Evolutionary conservation across 2,329 filamentous ascomycete species (phyloP).

Genomic region (Paracamarosporium sp.): DNA sequence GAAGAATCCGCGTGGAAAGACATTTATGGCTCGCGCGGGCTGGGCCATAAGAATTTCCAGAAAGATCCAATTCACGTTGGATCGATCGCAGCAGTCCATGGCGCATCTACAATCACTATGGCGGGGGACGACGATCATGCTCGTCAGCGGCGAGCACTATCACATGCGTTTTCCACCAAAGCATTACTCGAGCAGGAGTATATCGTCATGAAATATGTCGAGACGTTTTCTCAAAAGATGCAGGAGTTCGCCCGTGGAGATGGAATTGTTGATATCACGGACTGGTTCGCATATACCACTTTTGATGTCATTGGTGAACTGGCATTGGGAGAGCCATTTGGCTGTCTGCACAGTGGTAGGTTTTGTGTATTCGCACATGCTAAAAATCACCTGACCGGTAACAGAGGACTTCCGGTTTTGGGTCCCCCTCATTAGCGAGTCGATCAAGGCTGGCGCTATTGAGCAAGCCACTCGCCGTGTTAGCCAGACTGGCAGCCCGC

Average conservation of each 20-base stretch:
- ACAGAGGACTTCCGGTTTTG: constrained; percentile 27
- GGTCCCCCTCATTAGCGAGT: constrained; percentile 23
- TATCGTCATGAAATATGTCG: constrained; percentile 25
- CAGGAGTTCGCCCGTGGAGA: background rate
- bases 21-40: constrained; percentile 25
- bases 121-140: constrained; percentile 5
- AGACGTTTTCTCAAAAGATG: background rate
- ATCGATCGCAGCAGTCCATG: constrained; percentile 21
- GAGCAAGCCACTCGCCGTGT: constrained; percentile 24
- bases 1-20: constrained; percentile 28
- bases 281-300: constrained; percentile 25
- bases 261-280: constrained; percentile 18
- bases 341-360: constrained; percentile 14
- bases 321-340: constrained; percentile 57
- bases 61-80: constrained; percentile 24
- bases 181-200: constrained; percentile 49
- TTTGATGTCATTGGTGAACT: constrained; percentile 50
- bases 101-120: constrained; percentile 14
- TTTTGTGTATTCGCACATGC: background rate
- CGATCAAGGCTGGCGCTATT: constrained; percentile 26
- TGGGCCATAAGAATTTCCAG: constrained; percentile 23
- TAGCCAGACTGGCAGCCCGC: constrained; percentile 17
- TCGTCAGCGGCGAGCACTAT: constrained; percentile 29
- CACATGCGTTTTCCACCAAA: constrained; percentile 44
- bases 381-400: background rate